Evolutionary conservation across 176 grass and related monocot species (phyloP), one percentile per base, ranked within the genome.

Genomic region (Tillandsia fasciculata): DNA sequence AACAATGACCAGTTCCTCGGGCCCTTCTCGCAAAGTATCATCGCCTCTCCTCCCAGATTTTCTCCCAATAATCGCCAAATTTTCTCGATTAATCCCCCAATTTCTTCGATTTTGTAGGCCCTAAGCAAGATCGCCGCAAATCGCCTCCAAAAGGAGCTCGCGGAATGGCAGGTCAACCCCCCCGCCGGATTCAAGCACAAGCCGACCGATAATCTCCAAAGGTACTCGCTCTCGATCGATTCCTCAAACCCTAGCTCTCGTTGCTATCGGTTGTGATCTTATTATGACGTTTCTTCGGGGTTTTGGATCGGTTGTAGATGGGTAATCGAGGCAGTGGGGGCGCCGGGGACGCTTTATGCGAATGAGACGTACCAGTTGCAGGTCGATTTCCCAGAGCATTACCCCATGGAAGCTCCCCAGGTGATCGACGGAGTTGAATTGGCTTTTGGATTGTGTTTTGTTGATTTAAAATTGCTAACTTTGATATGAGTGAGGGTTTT

Each of bases 361-460:
- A 84, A 75, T 26, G 94, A 97, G 69, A 87, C 66, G 2, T 97
- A 93, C 87, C 89, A 92, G 75, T 78, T 97, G 24, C 89, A 99
- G 74, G 82, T 93, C 12, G 89, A 93, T 88, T 93, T 99, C 74
- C 89, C 94, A 0, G 89, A 99, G 79, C 94, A 99, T 72, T 99
- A 99, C 65, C 94, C 89, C 23, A 92, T 90, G 84, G 94, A 99
- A 83, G 89, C 94, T 22, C 94, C 94, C 14, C 84, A 99, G 77
- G 94, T 82, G 64, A 66, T 61, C 4, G 33, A 42, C 5, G n/a
- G n/a, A 17, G 17, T 61, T 61, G 3, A n/a, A 61, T 18, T 61
- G 10, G n/a, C 33, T 42, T 42, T 42, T 42, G 33, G 33, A 42
- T 42, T 42, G 33, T 61, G 56, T 61, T 61, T 17, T n/a, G 22